Percentiles rank a stretch among this genome's conserved stretches.
phyloP scores from a whole-genome alignment of 2,329 filamentous ascomycete genomes.

The Pestalotiopsis fici region DNA sequence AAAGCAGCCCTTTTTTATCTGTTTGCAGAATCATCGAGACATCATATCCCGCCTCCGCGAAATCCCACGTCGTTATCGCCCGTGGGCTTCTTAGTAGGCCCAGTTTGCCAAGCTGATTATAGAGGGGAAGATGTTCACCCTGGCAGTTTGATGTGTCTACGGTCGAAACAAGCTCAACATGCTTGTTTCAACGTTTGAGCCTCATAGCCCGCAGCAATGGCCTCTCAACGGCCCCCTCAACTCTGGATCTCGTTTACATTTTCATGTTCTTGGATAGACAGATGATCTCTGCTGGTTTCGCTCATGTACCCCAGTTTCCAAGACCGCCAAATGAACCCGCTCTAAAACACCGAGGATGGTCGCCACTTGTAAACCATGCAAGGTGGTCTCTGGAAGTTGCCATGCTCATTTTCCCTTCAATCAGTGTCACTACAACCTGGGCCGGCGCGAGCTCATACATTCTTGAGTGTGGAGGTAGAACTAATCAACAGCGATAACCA shows the following conservation, averaged over 20 bases:
- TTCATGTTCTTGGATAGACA: neutral
- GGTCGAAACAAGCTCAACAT: constrained; percentile 9
- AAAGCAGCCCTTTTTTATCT: too few relatives aligned
- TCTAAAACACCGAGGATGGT: neutral
- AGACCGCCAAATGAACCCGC: neutral
- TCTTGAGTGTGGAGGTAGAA: neutral
- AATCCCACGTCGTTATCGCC: neutral
- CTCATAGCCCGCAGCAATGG: neutral
- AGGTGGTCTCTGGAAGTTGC: too few relatives aligned
- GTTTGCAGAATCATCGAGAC: too few relatives aligned
- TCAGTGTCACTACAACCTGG: too few relatives aligned
- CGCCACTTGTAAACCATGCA: neutral
- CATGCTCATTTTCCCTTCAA: too few relatives aligned
- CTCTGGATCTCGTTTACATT: neutral
- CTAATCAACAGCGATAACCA: neutral
- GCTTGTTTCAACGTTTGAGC: constrained; percentile 5
- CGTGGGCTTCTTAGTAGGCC: neutral
- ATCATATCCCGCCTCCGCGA: neutral
- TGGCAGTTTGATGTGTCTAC: constrained; percentile 5
- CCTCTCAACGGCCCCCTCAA: neutral
- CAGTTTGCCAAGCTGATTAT: neutral
- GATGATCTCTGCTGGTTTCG: neutral
- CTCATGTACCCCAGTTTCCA: neutral
- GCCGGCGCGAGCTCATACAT: too few relatives aligned
- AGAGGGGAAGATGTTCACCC: neutral